Base-by-base conservation (phyloP, 2,329 filamentous ascomycete genomes). In the Fusarium subglutinans region DNA sequence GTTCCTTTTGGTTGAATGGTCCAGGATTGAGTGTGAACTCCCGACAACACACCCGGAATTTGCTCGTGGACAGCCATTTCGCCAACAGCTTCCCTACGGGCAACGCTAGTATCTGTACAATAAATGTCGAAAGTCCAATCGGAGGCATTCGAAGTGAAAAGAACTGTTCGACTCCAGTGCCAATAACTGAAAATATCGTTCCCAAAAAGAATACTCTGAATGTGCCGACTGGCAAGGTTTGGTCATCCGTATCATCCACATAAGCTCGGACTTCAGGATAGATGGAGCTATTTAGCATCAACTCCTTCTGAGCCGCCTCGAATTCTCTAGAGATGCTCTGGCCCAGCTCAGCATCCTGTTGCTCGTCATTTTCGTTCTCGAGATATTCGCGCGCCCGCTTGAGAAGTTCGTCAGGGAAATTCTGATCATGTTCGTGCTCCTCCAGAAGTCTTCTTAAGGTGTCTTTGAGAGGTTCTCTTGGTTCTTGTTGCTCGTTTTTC, bases 1-100 rank as follows among this genome's bases (percentile, higher is more conserved):
- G 87, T 73, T 90, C 87, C 72, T 89, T 90, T 64, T 85, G 84
- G 65, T 83, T 87, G 76, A 89, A 89, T 0, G 83, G 83, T 0
- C 87, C 86, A 0, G 87, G 86, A 62, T 88, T 88, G 11, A 83
- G 72, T 0, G 76, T 81, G 28, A 84, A 82, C 10, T 78, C 71
- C 22, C 69, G 68, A 3, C 30, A 35, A 9, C 58, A 51, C 3
- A 72, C 8, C 3, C 45, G 14, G 12, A 77, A 70, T 11, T 24
- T 56, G 10, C 44, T 66, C 11, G 18, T 28, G 1, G 77, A 72
- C 1, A 79, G 56, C 47, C 54, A 67, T 33, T 62, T 74, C 48
- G 73, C 82, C 82, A 82, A 80, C 0, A 80, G 66, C 13, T 81
- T 76, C 4, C 84, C 84, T 1, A 84, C 57, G 1, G 84, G 84